Percentiles rank a stretch among this genome's conserved stretches.
phyloP scores from a whole-genome alignment of 2,329 filamentous ascomycete genomes.

The Aspergillus quadrilineatus region DNA sequence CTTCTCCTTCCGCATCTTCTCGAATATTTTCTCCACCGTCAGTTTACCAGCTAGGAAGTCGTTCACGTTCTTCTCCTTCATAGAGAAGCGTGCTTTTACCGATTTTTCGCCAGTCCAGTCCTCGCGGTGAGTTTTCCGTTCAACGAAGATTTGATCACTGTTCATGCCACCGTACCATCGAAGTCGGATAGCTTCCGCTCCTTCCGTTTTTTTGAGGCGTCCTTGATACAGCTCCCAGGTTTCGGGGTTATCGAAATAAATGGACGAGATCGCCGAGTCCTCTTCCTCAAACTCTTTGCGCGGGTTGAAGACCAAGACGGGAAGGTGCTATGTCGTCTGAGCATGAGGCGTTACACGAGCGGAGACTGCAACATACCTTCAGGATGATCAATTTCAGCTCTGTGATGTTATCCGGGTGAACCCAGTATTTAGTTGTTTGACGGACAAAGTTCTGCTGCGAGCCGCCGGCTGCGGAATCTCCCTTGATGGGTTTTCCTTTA shows the following conservation, averaged over 20 bases:
- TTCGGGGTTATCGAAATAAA: constrained; percentile 95
- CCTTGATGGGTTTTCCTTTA: constrained; percentile 85
- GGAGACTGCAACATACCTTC: constrained; percentile 56
- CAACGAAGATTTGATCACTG: constrained; percentile 90
- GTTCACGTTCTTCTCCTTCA: constrained; percentile 98
- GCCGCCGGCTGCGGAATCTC: constrained; percentile 87
- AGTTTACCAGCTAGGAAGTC: constrained; percentile 81
- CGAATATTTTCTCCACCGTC: constrained; percentile 84
- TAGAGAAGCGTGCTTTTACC: constrained; percentile 90
- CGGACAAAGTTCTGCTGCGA: constrained; percentile 93
- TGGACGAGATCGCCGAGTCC: constrained; percentile 94
- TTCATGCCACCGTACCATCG: constrained; percentile 98
- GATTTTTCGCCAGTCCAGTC: constrained; percentile 99
- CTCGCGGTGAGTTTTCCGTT: constrained; percentile 96
- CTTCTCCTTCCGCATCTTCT: constrained; percentile 91
- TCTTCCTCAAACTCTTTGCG: constrained; percentile 92
- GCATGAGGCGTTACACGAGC: background rate
- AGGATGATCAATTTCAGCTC: constrained; percentile 97
- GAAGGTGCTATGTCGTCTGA: constrained; percentile 63
- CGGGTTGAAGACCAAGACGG: constrained; percentile 94
- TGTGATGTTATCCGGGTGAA: constrained; percentile 96
- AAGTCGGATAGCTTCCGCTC: constrained; percentile 91
- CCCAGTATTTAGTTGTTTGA: constrained; percentile 99
- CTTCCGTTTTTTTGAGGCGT: constrained; percentile 94
- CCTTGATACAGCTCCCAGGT: constrained; percentile 94